A percentile compares a stretch with the other conserved stretches of the same genome.
phyloP scores from a whole-genome alignment of 495 filamentous ascomycete genomes.

The Talaromyces nanjingensis region DNA sequence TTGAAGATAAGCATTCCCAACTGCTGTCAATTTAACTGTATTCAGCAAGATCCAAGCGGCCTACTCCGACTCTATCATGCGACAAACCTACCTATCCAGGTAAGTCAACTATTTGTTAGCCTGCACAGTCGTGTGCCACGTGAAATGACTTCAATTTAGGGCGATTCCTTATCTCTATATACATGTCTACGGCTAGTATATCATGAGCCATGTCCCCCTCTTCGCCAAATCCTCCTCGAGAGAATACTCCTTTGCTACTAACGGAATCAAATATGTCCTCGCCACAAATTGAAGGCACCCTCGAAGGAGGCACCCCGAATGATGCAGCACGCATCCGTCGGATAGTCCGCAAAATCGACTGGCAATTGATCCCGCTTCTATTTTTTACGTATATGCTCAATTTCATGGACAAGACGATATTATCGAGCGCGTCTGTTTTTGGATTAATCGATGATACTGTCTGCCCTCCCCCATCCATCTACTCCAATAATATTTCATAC shows the following conservation, averaged over 20 bases:
- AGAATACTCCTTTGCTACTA: not conserved
- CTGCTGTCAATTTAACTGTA: not conserved
- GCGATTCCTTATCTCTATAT: not conserved
- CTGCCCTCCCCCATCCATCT: not conserved
- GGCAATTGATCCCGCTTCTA: slow-evolving; percentile 36
- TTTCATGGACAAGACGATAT: slow-evolving; percentile 49
- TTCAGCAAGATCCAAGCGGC: not conserved
- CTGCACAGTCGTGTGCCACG: not conserved
- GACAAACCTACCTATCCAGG: not conserved
- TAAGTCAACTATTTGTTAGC: not conserved
- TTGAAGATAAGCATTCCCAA: not conserved
- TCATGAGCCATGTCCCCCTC: not conserved
- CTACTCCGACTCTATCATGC: not conserved
- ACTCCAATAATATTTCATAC: slow-evolving; percentile 18
- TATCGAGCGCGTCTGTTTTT: slow-evolving; percentile 48
- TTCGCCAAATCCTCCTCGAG: too few relatives aligned
- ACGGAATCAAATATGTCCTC: not conserved
- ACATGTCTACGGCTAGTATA: not conserved
- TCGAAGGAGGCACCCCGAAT: not conserved
- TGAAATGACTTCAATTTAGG: not conserved
- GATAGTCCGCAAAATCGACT: slow-evolving; percentile 40
- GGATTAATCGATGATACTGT: slow-evolving; percentile 37
- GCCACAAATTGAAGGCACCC: not conserved
- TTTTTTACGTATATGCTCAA: slow-evolving; percentile 33
- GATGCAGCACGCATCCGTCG: not conserved